Percentiles rank a stretch among this genome's conserved stretches.
phyloP scores from a whole-genome alignment of 2,329 filamentous ascomycete genomes.

The Colletotrichum sp. region DNA sequence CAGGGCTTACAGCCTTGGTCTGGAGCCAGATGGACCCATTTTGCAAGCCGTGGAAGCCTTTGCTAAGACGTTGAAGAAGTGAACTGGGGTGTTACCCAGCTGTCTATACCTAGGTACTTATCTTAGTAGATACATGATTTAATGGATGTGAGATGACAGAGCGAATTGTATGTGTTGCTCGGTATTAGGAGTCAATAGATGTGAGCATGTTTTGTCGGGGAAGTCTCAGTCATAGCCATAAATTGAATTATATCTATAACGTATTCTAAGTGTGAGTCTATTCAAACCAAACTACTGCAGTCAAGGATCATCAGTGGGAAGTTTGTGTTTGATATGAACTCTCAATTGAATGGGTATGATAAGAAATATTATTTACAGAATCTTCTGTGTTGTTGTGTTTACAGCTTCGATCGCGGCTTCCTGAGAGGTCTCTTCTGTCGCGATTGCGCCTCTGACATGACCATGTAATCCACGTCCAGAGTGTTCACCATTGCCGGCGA shows the following conservation, averaged over 20 bases:
- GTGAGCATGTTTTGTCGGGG: accelerated
- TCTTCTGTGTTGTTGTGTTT: background rate
- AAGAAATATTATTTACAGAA: background rate
- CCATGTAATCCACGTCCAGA: slow-evolving; percentile 34
- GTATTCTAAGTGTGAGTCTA: background rate
- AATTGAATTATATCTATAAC: background rate
- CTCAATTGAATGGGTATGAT: background rate
- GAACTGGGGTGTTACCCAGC: no score
- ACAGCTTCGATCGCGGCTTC: background rate
- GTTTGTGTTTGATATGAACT: background rate
- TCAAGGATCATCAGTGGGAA: background rate
- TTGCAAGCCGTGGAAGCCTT: slow-evolving; percentile 9
- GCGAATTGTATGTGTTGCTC: background rate
- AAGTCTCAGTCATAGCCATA: background rate
- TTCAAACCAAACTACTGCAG: background rate
- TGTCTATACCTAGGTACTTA: background rate
- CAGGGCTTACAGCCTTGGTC: slow-evolving; percentile 58
- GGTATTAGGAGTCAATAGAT: background rate
- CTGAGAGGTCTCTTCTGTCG: background rate
- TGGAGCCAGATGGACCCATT: slow-evolving; percentile 44
- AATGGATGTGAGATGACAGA: background rate
- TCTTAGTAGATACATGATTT: background rate
- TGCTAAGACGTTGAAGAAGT: slow-evolving; percentile 8
- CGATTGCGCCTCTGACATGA: slow-evolving; percentile 15
- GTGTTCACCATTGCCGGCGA: slow-evolving; percentile 34